Percentiles rank a stretch among this genome's conserved stretches.
These are phyloP conservation scores for Tolypocladium tropicale DNA, from an alignment of 2,329 filamentous ascomycete species.

Conservation along the genomic window DNA sequence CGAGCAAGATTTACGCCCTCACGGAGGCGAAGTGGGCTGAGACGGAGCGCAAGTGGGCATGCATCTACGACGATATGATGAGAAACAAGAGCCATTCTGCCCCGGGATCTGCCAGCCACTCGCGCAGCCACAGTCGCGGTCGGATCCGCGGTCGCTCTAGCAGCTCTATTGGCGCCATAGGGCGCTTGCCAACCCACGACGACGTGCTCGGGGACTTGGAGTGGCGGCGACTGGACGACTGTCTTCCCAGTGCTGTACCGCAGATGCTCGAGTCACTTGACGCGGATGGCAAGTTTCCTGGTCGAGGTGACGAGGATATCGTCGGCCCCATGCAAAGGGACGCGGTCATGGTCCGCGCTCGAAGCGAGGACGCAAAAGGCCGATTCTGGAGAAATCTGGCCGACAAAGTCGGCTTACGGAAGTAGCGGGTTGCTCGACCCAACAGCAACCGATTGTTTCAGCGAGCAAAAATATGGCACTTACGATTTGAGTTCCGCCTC, in stretches of 20 bases:
- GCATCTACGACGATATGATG: slow-evolving; percentile 55
- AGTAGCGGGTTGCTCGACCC: slow-evolving; percentile 2
- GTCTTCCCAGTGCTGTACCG: slow-evolving; percentile 55
- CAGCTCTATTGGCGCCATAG: slow-evolving; percentile 27
- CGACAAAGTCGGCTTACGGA: slow-evolving; percentile 28
- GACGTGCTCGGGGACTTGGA: slow-evolving; percentile 31
- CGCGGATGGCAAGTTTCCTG: slow-evolving; percentile 75
- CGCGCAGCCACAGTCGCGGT: slow-evolving; percentile 29
- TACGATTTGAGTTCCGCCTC: neutral
- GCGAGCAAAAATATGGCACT: neutral
- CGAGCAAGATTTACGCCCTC: slow-evolving; percentile 76
- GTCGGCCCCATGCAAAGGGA: slow-evolving; percentile 79
- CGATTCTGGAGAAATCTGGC: slow-evolving; percentile 40
- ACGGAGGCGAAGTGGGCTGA: slow-evolving; percentile 85
- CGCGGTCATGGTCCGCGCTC: slow-evolving; percentile 38
- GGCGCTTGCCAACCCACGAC: slow-evolving; percentile 20
- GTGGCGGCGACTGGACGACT: slow-evolving; percentile 38
- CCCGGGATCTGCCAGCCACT: slow-evolving; percentile 14
- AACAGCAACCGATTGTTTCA: neutral
- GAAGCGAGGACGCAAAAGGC: slow-evolving; percentile 32
- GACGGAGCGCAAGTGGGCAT: slow-evolving; percentile 66
- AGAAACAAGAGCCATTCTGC: slow-evolving; percentile 30
- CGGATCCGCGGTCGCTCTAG: slow-evolving; percentile 26
- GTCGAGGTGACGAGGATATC: slow-evolving; percentile 82
- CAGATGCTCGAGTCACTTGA: slow-evolving; percentile 58